phyloP scores from a whole-genome alignment of 768 basidiomycete species.

The Macrolepiota dolichaula region DNA sequence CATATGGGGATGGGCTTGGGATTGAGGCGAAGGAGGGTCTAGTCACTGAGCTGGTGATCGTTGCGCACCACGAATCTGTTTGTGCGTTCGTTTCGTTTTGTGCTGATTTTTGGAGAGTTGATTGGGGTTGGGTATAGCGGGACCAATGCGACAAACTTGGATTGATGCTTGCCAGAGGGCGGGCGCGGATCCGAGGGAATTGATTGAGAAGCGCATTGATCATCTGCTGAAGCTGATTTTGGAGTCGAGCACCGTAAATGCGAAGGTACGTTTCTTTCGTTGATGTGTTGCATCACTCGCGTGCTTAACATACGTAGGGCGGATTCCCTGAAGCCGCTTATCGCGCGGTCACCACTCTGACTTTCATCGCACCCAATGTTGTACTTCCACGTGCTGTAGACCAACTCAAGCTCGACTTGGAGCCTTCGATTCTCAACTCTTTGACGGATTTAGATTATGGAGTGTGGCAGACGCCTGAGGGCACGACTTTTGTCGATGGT shows the following conservation, averaged over 20 bases:
- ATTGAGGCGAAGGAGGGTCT: slow-evolving; percentile 36
- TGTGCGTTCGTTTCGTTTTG: slow-evolving; percentile 40
- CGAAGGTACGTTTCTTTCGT: slow-evolving; percentile 37
- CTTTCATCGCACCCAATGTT: slow-evolving; percentile 71
- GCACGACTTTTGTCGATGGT: slow-evolving; percentile 82
- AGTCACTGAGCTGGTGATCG: slow-evolving; percentile 53
- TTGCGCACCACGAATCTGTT: slow-evolving; percentile 70
- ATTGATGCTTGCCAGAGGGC: slow-evolving; percentile 78
- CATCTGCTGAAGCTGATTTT: slow-evolving; percentile 47
- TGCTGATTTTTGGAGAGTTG: background rate
- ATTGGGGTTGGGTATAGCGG: slow-evolving; percentile 27
- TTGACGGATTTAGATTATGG: slow-evolving; percentile 74
- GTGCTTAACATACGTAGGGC: slow-evolving; percentile 23
- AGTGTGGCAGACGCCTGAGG: slow-evolving; percentile 85
- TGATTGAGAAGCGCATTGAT: slow-evolving; percentile 50
- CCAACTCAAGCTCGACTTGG: slow-evolving; percentile 65
- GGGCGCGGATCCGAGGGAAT: slow-evolving; percentile 58
- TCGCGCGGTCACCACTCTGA: slow-evolving; percentile 68
- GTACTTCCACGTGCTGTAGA: slow-evolving; percentile 70
- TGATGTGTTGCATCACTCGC: background rate
- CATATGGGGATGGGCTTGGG: slow-evolving; percentile 43
- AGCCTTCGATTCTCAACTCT: slow-evolving; percentile 50
- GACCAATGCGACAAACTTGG: slow-evolving; percentile 64
- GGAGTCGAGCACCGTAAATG: slow-evolving; percentile 38
- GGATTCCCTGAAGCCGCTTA: slow-evolving; percentile 69